Evolutionary conservation across 345 rosid genomes (phyloP), one percentile per base, ranked within the genome.

Genomic region (Salix dunnii): DNA sequence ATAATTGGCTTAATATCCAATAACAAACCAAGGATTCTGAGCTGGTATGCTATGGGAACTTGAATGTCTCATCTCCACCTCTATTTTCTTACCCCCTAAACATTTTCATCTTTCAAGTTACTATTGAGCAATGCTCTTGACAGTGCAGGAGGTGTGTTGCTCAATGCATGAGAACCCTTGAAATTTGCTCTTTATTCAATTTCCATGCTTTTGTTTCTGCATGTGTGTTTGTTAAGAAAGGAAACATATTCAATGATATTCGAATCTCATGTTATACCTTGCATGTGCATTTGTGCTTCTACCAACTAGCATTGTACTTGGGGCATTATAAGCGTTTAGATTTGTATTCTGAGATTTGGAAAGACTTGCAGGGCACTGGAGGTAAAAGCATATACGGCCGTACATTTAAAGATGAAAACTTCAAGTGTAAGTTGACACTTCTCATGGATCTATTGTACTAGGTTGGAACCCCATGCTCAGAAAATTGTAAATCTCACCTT

Each of bases 301-400:
- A 27, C 4, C 46, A n/a, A 10, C 9, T 46, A 28, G 23, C 68
- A 16, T 28, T 48, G 64, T 35, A 16, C 49, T 43, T 55, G 25
- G 2, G 67, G 13, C 25, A 25, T 70, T 72, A 12, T 10, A 23
- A 58, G 28, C 0, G 27, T n/a, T 10, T 23, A 58, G 63, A 55
- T 69, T 40, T 3, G 68, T 64, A 35, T 61, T 65, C 71, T 78
- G 30, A 78, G 71, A 76, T 72, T 66, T 78, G 71, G 66, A 80
- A 71, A 75, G 48, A 58, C 43, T 82, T 88, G 83, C 92, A 96
- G 99, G 99, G 99, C 82, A 96, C 98, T 79, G 99, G 99, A 80
- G 99, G 99, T 62, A 96, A 92, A 87, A 96, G 99, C 85, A 89
- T 96, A 55, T 96, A 92, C 66, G 99, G 99, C 13, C 90, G 96